Conservation (phyloP, 345 rosid species). For the Rhizophora apiculata region DNA sequence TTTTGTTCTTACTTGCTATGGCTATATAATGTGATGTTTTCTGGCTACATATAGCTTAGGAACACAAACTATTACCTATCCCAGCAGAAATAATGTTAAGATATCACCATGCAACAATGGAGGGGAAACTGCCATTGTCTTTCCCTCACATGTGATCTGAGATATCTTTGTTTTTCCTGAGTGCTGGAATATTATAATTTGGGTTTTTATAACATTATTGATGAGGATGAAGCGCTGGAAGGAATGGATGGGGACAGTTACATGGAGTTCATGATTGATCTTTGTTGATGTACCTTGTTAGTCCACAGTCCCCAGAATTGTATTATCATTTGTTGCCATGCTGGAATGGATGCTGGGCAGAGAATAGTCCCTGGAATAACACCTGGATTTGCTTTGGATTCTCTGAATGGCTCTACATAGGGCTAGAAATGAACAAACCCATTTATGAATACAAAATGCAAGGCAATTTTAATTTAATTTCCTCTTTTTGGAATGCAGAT, state of each 20-base stretch:
- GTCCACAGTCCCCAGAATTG: background rate
- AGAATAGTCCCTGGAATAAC: too few relatives aligned
- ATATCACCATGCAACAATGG: background rate
- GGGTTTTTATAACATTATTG: background rate
- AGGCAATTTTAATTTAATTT: background rate
- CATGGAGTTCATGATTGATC: background rate
- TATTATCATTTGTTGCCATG: background rate
- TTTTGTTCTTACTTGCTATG: background rate
- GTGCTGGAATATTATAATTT: too few relatives aligned
- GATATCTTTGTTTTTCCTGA: background rate
- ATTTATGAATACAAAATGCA: too few relatives aligned
- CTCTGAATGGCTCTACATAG: background rate
- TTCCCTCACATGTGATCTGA: background rate
- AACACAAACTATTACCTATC: background rate
- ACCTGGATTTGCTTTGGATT: background rate
- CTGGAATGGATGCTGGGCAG: background rate
- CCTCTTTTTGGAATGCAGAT: conserved; percentile 41
- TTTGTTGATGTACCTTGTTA: background rate
- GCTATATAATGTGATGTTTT: background rate
- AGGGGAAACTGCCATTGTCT: background rate
- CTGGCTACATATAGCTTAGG: too few relatives aligned
- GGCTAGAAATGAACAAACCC: too few relatives aligned
- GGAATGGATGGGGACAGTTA: background rate
- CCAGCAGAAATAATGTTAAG: background rate
- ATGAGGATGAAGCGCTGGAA: background rate